phyloP scores from a whole-genome alignment of 1,139 yeast species.

The Kurtzmaniella quercitrusa region DNA sequence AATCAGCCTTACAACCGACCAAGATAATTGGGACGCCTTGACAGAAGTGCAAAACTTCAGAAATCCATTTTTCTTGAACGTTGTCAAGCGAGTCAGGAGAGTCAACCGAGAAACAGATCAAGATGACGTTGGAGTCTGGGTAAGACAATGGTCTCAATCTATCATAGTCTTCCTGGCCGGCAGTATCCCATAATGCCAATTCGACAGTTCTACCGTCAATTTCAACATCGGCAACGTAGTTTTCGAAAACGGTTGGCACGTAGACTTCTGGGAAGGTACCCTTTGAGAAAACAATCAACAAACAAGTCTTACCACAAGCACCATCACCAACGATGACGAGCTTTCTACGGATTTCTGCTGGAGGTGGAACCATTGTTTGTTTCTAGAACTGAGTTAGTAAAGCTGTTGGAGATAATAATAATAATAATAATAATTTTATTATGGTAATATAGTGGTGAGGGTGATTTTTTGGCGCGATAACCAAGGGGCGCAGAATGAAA shows the following conservation, averaged over 20 bases:
- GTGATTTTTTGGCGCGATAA: too few species aligned
- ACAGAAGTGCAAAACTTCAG: slow-evolving; percentile 91
- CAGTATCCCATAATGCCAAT: slow-evolving; percentile 96
- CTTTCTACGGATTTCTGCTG: slow-evolving; percentile 72
- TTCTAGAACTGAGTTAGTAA: slow-evolving; percentile 3
- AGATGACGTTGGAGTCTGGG: slow-evolving; percentile 89
- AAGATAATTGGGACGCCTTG: slow-evolving; percentile 92
- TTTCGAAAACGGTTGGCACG: slow-evolving; percentile 94
- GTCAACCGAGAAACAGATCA: slow-evolving; percentile 88
- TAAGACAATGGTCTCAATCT: slow-evolving; percentile 90
- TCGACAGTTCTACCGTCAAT: slow-evolving; percentile 93
- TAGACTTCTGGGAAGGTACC: slow-evolving; percentile 96
- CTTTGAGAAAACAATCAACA: slow-evolving; percentile 81
- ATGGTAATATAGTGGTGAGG: too few species aligned
- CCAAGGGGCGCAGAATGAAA: too few species aligned
- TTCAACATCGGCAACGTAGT: slow-evolving; percentile 91
- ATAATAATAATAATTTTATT: too few species aligned
- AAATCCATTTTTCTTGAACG: slow-evolving; percentile 92
- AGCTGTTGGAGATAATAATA: neutral
- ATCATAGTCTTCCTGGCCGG: slow-evolving; percentile 97
- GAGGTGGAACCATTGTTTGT: slow-evolving; percentile 41
- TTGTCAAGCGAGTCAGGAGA: slow-evolving; percentile 90
- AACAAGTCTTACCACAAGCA: slow-evolving; percentile 84
- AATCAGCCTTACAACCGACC: slow-evolving; percentile 89
- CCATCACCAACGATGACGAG: slow-evolving; percentile 85